Base-by-base conservation (phyloP, 768 basidiomycete species). In the Hypsizygus marmoreus region DNA sequence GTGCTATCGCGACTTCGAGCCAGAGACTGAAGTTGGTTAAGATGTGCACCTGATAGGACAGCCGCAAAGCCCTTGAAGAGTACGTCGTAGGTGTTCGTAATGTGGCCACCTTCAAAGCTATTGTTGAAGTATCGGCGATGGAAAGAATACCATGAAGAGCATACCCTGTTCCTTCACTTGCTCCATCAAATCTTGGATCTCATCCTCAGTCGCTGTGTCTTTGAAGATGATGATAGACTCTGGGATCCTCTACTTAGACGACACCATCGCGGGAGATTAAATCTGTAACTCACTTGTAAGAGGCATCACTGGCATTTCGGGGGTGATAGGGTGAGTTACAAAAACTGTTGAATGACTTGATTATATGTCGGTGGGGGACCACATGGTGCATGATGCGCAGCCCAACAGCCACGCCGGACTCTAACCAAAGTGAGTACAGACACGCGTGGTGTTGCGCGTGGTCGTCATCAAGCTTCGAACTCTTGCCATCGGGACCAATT, bases 21-120 rank as follows among this genome's bases (percentile, higher is more conserved):
- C 7, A 14, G 2, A 14, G 35, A 45, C 17, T 36, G 17, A 17
- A 45, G 22, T 11, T 4, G 12, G 10, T 30, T 16, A 13, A 37
- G 35, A n/a, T 37, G 23, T 4, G 9, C 24, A 3, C 38, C 26
- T n/a, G 43, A 19, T 12, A 45, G 20, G 4, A 26, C 43, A 12
- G 35, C 43, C 12, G 43, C 34, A 28, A 45, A 37, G 11, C 43
- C 39, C 39, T 40, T 47, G 22, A 47, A 16, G 11, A 47, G 14
- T 14, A 17, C 14, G 24, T 40, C 33, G 39, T 47, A 47, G 24
- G 26, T 16, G 39, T 47, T 25, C 7, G 30, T 40, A 20, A 47
- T 47, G 23, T 25, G 46, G 12, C 38, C 46, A 12, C 46, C 39
- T 47, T n/a, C n/a, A n/a, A n/a, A n/a, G 17, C 11, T 20, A n/a